Evolutionary conservation across 2,329 filamentous ascomycete species (phyloP).

Genomic region (Eutypa lata): DNA sequence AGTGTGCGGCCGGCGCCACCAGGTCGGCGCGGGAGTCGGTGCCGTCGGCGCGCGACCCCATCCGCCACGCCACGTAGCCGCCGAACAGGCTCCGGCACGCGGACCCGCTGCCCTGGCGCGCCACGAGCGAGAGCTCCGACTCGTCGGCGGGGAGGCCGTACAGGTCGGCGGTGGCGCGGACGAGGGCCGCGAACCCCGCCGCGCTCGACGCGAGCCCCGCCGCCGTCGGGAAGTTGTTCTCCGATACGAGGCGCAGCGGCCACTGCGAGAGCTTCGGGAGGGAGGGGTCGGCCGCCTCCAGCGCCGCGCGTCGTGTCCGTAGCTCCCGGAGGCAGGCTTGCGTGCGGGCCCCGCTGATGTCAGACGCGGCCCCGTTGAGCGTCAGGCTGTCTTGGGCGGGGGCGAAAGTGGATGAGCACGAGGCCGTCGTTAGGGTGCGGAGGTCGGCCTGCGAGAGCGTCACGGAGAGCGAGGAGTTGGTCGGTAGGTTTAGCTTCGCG

Average conservation of each 20-base stretch:
- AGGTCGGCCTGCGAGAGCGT: slow-evolving; percentile 93
- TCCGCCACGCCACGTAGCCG: slow-evolving; percentile 93
- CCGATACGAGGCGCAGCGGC: slow-evolving; percentile 82
- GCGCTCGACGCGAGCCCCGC: slow-evolving; percentile 79
- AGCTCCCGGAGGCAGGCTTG: slow-evolving; percentile 91
- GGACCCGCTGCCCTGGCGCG: slow-evolving; percentile 89
- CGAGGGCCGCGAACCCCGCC: slow-evolving; percentile 66
- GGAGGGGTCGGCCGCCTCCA: slow-evolving; percentile 69
- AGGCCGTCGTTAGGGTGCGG: slow-evolving; percentile 92
- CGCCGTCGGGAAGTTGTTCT: slow-evolving; percentile 99
- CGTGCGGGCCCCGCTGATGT: slow-evolving; percentile 84
- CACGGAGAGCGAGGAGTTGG: slow-evolving; percentile 95
- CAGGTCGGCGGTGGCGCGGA: slow-evolving; percentile 86
- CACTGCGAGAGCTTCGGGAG: slow-evolving; percentile 79
- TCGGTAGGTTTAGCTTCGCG: slow-evolving; percentile 88
- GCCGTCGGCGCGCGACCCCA: slow-evolving; percentile 72
- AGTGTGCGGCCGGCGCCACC: slow-evolving; percentile 84
- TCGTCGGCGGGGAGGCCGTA: slow-evolving; percentile 81
- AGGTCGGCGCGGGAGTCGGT: slow-evolving; percentile 84
- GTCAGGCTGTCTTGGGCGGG: slow-evolving; percentile 65
- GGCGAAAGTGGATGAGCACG: slow-evolving; percentile 73
- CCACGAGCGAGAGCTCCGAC: slow-evolving; percentile 81
- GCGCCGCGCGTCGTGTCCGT: slow-evolving; percentile 67
- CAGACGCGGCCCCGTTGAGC: slow-evolving; percentile 79
- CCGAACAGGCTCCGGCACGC: slow-evolving; percentile 92